These are phyloP conservation scores for Acacia crassicarpa DNA, from an alignment of 306 rosid genomes.

Conservation along the genomic window DNA sequence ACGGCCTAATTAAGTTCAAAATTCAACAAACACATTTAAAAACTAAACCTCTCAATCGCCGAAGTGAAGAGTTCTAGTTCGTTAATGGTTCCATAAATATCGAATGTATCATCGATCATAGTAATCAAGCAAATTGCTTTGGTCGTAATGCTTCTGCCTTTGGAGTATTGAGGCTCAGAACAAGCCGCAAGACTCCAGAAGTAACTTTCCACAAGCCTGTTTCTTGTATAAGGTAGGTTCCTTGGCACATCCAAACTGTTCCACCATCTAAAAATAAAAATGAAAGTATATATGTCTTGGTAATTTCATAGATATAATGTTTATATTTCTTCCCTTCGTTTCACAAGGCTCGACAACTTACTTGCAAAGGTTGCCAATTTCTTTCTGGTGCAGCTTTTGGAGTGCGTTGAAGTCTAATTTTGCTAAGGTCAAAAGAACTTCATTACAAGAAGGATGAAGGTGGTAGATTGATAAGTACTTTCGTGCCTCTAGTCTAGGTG, in stretches of 20 bases:
- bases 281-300: background rate
- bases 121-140: background rate
- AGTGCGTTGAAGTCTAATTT: background rate
- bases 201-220: slow-evolving; percentile 46
- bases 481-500: background rate
- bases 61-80: slow-evolving; percentile 8
- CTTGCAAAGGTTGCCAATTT: background rate
- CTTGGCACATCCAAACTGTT: slow-evolving; percentile 35
- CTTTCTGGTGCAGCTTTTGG: background rate
- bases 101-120: slow-evolving; percentile 41
- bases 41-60: slow-evolving; percentile 42
- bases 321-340: background rate
- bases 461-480: background rate
- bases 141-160: background rate
- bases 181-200: background rate
- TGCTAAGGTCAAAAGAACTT: background rate
- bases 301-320: no score
- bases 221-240: slow-evolving; percentile 36
- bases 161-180: background rate
- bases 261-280: slow-evolving; percentile 46
- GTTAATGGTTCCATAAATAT: slow-evolving; percentile 44
- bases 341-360: background rate
- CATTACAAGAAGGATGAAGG: background rate
- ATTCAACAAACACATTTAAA: background rate
- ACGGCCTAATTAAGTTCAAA: background rate